These are phyloP conservation scores for Fomitopsis palustris DNA, from an alignment of 1,284 basidiomycete species.

Conservation along the genomic window DNA sequence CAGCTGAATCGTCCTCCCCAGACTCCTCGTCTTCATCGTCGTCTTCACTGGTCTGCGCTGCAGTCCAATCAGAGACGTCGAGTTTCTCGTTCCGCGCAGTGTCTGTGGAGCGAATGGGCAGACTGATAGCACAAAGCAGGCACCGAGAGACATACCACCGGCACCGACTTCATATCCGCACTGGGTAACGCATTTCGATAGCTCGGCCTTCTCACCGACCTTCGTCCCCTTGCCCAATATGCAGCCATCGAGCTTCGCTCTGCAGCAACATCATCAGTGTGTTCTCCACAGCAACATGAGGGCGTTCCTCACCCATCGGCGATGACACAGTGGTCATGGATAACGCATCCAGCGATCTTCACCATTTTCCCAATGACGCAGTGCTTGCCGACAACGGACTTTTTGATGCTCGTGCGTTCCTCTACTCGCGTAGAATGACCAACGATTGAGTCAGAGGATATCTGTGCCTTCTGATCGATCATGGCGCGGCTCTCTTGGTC, in stretches of 20 bases:
- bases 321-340: slow-evolving; percentile 88
- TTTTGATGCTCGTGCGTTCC: slow-evolving; percentile 86
- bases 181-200: slow-evolving; percentile 85
- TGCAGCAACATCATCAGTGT: slow-evolving; percentile 34
- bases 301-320: slow-evolving; percentile 65
- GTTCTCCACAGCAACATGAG: background rate
- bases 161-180: slow-evolving; percentile 80
- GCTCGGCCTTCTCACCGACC: slow-evolving; percentile 76
- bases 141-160: slow-evolving; percentile 46
- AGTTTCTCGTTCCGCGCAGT: slow-evolving; percentile 30
- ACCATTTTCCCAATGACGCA: slow-evolving; percentile 86
- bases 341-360: slow-evolving; percentile 82
- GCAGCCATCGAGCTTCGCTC: slow-evolving; percentile 87
- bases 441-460: slow-evolving; percentile 84
- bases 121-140: background rate
- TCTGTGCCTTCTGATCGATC: slow-evolving; percentile 78
- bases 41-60: slow-evolving; percentile 19
- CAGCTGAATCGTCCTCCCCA: slow-evolving; percentile 13
- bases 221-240: slow-evolving; percentile 83
- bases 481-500: slow-evolving; percentile 59
- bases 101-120: slow-evolving; percentile 15
- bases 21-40: slow-evolving; percentile 7
- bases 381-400: slow-evolving; percentile 84
- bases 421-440: slow-evolving; percentile 80
- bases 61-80: slow-evolving; percentile 35